phyloP scores from a whole-genome alignment of 2,329 filamentous ascomycete genomes.

The Paraphaeosphaeria minitans region DNA sequence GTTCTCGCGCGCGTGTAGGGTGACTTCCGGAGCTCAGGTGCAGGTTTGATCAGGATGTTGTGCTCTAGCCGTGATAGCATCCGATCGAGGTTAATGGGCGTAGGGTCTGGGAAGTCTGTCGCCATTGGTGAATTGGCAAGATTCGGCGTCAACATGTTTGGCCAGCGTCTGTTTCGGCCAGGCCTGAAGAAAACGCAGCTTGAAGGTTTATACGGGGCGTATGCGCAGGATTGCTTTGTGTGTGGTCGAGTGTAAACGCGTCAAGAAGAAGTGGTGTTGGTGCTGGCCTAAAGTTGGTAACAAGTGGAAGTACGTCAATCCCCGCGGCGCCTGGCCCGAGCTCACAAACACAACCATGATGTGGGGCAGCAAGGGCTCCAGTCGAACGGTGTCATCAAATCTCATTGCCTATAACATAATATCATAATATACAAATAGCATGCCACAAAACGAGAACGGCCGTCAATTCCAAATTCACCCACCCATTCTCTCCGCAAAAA shows the following conservation, averaged over 20 bases:
- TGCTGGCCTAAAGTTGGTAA: not conserved
- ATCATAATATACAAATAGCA: conserved; percentile 10
- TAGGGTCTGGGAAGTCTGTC: conserved; percentile 31
- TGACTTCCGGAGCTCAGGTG: conserved; percentile 63
- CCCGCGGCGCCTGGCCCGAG: conserved; percentile 20
- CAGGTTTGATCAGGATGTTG: conserved; percentile 66
- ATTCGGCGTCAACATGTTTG: conserved; percentile 23
- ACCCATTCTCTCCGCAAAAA: conserved; percentile 23
- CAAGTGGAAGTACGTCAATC: conserved; percentile 19
- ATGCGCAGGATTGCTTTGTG: too few relatives aligned
- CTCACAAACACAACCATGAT: conserved; percentile 11
- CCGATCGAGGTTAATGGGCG: conserved; percentile 61
- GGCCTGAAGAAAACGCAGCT: too few relatives aligned
- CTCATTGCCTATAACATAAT: not conserved
- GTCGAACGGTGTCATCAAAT: not conserved
- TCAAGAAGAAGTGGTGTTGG: not conserved
- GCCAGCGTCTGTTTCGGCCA: too few relatives aligned
- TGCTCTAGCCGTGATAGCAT: conserved; percentile 70
- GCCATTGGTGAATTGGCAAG: conserved; percentile 25
- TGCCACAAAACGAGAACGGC: not conserved
- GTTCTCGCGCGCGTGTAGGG: conserved; percentile 68
- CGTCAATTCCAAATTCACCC: not conserved
- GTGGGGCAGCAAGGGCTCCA: not conserved
- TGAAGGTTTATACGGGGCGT: too few relatives aligned
- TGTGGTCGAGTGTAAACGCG: not conserved